Evolutionary conservation across 495 filamentous ascomycete genomes (phyloP).

Genomic region (Tuber calosporum): DNA sequence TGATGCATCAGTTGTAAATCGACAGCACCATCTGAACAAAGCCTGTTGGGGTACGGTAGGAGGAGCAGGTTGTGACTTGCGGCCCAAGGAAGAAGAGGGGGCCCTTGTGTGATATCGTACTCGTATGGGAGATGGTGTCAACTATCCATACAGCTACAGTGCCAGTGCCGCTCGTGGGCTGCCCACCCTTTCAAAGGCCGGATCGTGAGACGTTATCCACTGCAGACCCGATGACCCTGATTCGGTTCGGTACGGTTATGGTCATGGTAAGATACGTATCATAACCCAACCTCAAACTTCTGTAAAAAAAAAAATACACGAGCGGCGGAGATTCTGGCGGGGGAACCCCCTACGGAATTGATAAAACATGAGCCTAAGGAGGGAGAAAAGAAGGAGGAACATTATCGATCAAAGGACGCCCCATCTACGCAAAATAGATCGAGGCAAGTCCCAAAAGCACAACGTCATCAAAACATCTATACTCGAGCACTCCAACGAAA

Average conservation of each 20-base stretch:
- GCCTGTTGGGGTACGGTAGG: not conserved
- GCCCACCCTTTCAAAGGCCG: not conserved
- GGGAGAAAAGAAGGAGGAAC: not conserved
- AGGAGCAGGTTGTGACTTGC: not conserved
- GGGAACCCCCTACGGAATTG: not conserved
- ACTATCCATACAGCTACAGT: not conserved
- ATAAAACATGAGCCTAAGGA: not conserved
- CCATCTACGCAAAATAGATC: not conserved
- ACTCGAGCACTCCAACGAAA: not conserved
- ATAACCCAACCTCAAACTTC: not conserved
- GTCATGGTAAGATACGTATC: not conserved
- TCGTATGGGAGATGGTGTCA: not conserved
- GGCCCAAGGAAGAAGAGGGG: not conserved
- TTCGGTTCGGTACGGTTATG: not conserved
- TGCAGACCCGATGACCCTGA: not conserved
- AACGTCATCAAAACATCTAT: not conserved
- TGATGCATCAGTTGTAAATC: not conserved
- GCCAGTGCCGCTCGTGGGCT: not conserved
- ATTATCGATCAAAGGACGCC: not conserved
- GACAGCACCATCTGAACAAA: not conserved
- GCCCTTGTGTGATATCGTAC: not conserved
- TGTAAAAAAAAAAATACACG: not conserved
- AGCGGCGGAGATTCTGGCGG: not conserved
- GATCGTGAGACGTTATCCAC: not conserved
- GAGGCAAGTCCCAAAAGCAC: not conserved